Base-by-base conservation (phyloP, 176 grass and related monocot species). In the Phyllostachys edulis region DNA sequence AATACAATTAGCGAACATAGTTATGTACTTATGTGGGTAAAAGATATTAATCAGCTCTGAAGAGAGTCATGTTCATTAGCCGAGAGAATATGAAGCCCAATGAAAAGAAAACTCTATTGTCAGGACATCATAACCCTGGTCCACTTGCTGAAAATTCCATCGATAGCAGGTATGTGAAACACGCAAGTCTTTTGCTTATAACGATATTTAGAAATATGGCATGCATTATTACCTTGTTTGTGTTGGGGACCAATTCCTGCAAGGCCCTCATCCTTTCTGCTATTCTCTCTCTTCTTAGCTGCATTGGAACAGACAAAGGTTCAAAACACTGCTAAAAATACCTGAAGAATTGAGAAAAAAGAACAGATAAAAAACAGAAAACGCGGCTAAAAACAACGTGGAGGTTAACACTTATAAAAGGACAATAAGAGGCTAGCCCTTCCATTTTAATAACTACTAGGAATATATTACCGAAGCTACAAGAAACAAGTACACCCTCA, bases 241-340 rank as follows among this genome's bases (percentile, higher is more conserved):
- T 97, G 89, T 92, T 97, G 61, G 94, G 94, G 65, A 97, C 94
- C 87, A 97, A 85, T 78, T 97, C 94, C 84, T 97, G 94, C 85
- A 97, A 66, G 16, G 87, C 85, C 80, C 94, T 97, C 87, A 97
- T 97, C 87, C 91, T 97, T 89, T 97, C 94, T n/a, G 94, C 91
- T 78, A 97, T 97, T 76, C 87, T 97, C 81, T 97, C 94, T 89
- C 94, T 91, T 67, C 94, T 88, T 70, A 97, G 78, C 94, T 96
- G 87, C 80, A 83, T 50, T 49, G 45, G n/a, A 77, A 84, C 44
- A 59, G 20, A 76, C 9, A 7, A 55, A 55, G 9, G 44, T 56
- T 75, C 20, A 75, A 86, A 37, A 75, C 74, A 52, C 14, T 44
- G n/a, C 23, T 62, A 80, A 42, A 56, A 84, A 29, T 2, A 18